A percentile compares a stretch with the other conserved stretches of the same genome.
These are phyloP conservation scores for Selaginella tamariscina DNA, from an alignment of 75 land plant genomes.

Conservation along the genomic window DNA sequence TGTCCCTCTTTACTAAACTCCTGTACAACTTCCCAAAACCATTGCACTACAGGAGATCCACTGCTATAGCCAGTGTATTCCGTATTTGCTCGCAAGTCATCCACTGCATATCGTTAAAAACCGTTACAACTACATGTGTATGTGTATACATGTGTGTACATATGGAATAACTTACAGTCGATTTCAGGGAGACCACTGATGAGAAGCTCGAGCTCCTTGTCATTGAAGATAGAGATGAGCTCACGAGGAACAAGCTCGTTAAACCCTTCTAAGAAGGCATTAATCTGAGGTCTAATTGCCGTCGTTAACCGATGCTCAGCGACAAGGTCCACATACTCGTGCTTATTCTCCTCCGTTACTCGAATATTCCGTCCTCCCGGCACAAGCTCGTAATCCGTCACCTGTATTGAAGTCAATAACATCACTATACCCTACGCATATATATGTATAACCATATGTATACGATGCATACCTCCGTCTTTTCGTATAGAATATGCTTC, in stretches of 20 bases:
- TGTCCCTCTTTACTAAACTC: constrained; percentile 22
- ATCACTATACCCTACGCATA: too few relatives aligned
- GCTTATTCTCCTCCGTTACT: constrained; percentile 95
- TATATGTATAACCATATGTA: neutral
- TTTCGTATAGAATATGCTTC: constrained; percentile 88
- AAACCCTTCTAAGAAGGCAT: constrained; percentile 21
- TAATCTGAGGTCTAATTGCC: constrained; percentile 16
- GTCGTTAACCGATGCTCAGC: constrained; percentile 20
- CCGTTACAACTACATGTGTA: neutral
- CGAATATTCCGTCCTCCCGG: constrained; percentile 84
- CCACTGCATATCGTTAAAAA: constrained; percentile 17
- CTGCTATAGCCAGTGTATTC: constrained; percentile 19
- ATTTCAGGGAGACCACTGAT: constrained; percentile 27
- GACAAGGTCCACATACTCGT: constrained; percentile 33
- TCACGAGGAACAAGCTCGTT: constrained; percentile 18
- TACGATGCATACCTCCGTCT: constrained; percentile 49
- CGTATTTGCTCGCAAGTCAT: constrained; percentile 21
- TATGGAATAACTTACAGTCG: constrained; percentile 13
- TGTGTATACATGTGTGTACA: too few relatives aligned
- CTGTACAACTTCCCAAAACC: constrained; percentile 27
- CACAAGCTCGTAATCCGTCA: constrained; percentile 82
- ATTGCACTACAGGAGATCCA: constrained; percentile 18
- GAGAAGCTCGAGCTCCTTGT: constrained; percentile 25
- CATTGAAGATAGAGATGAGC: constrained; percentile 22
- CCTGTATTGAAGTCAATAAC: constrained; percentile 28